Evolutionary conservation across 306 rosid genomes (phyloP).

Genomic region (Trifolium fragiferum): DNA sequence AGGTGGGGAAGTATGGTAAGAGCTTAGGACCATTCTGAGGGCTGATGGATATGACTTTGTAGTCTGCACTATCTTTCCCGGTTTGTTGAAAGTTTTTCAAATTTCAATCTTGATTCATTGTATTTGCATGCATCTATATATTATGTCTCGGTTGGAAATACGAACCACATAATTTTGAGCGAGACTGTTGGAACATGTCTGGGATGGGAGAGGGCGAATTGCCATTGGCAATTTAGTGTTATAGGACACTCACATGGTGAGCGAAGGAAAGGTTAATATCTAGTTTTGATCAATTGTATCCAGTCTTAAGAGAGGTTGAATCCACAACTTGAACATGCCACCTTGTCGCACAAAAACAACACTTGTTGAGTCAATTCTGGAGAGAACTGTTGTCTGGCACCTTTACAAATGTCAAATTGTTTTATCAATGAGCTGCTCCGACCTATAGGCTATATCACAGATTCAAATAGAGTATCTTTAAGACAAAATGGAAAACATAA

Average conservation of each 20-base stretch:
- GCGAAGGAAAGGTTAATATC: background rate
- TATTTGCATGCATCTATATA: background rate
- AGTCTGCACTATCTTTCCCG: too few relatives aligned
- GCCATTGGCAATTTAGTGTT: background rate
- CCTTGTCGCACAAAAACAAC: background rate
- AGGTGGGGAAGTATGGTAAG: background rate
- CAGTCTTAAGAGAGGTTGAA: background rate
- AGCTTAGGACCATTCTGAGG: too few relatives aligned
- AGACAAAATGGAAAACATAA: too few relatives aligned
- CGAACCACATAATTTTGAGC: background rate
- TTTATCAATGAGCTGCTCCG: too few relatives aligned
- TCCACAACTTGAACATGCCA: background rate
- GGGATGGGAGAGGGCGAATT: background rate
- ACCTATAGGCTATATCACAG: too few relatives aligned
- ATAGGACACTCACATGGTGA: background rate
- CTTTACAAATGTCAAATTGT: background rate
- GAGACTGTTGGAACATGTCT: conserved; percentile 10
- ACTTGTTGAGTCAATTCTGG: background rate
- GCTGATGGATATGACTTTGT: too few relatives aligned
- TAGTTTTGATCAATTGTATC: background rate
- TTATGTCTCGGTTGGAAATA: background rate
- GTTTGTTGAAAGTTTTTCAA: too few relatives aligned
- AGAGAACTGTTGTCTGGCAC: background rate
- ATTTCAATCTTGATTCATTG: background rate
- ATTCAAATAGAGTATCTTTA: too few relatives aligned